Evolutionary conservation across 2,329 filamentous ascomycete genomes (phyloP).

Genomic region (Cordyceps pruinosa): DNA sequence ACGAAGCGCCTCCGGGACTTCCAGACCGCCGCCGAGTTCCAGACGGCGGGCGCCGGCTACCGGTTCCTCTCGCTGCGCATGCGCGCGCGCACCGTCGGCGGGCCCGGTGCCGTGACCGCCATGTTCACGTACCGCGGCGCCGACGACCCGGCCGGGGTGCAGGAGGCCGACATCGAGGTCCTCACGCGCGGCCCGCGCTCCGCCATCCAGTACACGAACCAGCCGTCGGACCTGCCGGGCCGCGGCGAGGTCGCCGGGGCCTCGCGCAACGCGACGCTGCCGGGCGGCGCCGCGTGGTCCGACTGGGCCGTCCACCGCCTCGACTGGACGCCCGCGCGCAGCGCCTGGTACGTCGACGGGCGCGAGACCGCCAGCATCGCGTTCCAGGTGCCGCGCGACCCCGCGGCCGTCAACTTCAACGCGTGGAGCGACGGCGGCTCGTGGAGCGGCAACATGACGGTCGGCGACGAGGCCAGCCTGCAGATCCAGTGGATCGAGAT

Average conservation of each 20-base stretch:
- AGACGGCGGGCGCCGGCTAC: constrained; percentile 26
- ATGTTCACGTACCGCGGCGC: constrained; percentile 44
- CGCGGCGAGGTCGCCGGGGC: constrained; percentile 39
- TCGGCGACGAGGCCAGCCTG: constrained; percentile 42
- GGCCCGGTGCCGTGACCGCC: constrained; percentile 42
- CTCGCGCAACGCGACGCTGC: constrained; percentile 41
- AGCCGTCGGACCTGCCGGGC: constrained; percentile 42
- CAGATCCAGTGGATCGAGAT: constrained; percentile 59
- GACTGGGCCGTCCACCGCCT: constrained; percentile 53
- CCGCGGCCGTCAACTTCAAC: constrained; percentile 49
- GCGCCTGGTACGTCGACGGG: constrained; percentile 48
- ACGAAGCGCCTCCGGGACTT: constrained; percentile 37
- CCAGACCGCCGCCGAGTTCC: constrained; percentile 43
- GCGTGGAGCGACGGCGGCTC: constrained; percentile 54
- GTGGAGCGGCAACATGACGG: constrained; percentile 53
- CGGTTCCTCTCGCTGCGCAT: constrained; percentile 37
- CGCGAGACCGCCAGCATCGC: constrained; percentile 42
- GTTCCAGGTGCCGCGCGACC: constrained; percentile 48
- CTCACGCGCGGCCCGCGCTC: constrained; percentile 39
- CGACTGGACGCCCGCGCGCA: constrained; percentile 49
- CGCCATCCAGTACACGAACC: constrained; percentile 52
- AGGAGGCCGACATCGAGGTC: constrained; percentile 49
- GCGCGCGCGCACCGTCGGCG: constrained; percentile 42
- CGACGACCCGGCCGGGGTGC: constrained; percentile 31
- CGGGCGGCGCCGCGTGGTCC: constrained; percentile 38